Conservation (phyloP, 1,284 basidiomycete genomes). For the Lignosus rhinocerotis region DNA sequence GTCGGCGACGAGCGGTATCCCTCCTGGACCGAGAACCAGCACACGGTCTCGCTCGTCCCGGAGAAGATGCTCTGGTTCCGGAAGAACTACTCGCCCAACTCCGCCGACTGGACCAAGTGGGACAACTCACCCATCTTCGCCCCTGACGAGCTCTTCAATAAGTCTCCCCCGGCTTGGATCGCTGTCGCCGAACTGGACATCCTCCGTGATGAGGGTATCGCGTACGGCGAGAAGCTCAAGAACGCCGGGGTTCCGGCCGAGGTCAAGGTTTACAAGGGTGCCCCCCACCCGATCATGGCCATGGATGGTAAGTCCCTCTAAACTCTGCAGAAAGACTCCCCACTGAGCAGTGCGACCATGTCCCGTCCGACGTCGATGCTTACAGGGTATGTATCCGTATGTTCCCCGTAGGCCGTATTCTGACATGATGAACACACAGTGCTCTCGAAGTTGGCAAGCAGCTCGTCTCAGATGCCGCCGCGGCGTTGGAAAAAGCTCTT, state of each 20-base stretch:
- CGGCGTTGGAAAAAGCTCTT: conserved; percentile 48
- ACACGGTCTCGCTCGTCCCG: conserved; percentile 61
- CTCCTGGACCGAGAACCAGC: conserved; percentile 59
- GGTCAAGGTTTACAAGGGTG: conserved; percentile 56
- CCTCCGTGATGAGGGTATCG: conserved; percentile 64
- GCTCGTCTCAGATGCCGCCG: conserved; percentile 55
- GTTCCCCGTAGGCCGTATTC: background rate
- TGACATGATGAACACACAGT: conserved; percentile 31
- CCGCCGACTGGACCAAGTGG: conserved; percentile 60
- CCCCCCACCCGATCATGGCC: conserved; percentile 69
- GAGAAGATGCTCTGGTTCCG: conserved; percentile 75
- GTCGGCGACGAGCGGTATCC: conserved; percentile 40
- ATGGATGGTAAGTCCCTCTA: conserved; percentile 50
- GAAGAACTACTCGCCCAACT: conserved; percentile 64
- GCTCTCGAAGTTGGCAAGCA: conserved; percentile 51
- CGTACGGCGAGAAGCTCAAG: conserved; percentile 62
- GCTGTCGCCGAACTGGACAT: conserved; percentile 69
- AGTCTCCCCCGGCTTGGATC: conserved; percentile 61
- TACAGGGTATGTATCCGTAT: background rate
- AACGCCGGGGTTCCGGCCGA: conserved; percentile 56
- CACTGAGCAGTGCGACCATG: background rate
- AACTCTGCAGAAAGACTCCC: background rate
- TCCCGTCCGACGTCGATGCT: background rate
- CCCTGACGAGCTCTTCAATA: conserved; percentile 51
- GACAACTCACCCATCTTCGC: conserved; percentile 71